Conservation (phyloP, 2,329 filamentous ascomycete genomes). For the Neonectria ditissima region DNA sequence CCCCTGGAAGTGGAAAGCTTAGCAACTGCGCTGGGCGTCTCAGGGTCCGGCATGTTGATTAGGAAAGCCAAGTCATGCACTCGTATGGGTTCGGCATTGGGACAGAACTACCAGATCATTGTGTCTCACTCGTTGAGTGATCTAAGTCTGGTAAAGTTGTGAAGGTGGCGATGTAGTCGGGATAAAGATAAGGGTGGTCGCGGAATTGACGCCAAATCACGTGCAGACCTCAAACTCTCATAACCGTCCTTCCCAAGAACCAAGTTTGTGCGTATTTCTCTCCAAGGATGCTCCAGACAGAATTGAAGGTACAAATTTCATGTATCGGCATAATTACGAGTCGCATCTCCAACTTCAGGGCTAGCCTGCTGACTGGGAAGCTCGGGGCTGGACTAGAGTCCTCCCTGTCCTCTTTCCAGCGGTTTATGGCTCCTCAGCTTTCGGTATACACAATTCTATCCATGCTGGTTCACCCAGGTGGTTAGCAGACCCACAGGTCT, state of each 20-base stretch:
- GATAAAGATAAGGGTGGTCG: constrained; percentile 31
- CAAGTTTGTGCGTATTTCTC: background rate
- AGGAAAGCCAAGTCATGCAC: constrained; percentile 19
- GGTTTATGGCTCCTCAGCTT: constrained; percentile 29
- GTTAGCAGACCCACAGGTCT: constrained; percentile 20
- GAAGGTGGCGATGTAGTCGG: constrained; percentile 34
- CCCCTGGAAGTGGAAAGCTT: constrained; percentile 2
- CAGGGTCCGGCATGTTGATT: constrained; percentile 18
- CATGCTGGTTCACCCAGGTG: constrained; percentile 30
- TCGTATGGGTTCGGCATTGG: background rate
- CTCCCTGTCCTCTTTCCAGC: constrained; percentile 16
- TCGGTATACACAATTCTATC: constrained; percentile 41
- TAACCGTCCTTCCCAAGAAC: background rate
- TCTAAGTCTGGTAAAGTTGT: constrained; percentile 1
- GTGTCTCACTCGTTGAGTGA: background rate
- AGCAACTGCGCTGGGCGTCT: background rate
- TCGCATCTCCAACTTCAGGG: constrained; percentile 24
- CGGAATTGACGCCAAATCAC: constrained; percentile 55
- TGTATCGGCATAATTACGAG: constrained; percentile 37
- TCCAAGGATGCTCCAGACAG: background rate
- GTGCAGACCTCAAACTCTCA: constrained; percentile 36
- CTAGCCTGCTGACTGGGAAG: constrained; percentile 4
- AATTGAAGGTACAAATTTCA: constrained; percentile 24
- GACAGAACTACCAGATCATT: background rate
- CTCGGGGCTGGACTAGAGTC: constrained; percentile 1